Evolutionary conservation across 768 basidiomycete genomes (phyloP).

Genomic region (Tricholoma sp.): DNA sequence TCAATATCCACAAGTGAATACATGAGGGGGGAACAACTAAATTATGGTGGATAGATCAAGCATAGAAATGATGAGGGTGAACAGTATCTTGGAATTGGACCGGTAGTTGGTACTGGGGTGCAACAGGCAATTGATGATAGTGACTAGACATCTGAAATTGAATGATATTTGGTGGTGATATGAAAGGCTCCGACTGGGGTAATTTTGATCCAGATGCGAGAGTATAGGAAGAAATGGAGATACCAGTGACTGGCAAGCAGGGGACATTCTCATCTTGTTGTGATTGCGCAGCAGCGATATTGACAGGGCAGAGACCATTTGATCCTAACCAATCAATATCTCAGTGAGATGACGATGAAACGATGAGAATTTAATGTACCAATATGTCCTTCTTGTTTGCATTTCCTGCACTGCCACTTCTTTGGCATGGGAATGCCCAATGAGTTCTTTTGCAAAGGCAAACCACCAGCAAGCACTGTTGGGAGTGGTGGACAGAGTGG

Average conservation of each 20-base stretch:
- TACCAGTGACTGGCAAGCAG: too few relatives aligned
- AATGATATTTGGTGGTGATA: not conserved
- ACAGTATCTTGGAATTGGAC: not conserved
- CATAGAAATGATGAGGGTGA: not conserved
- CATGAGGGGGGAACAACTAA: too few relatives aligned
- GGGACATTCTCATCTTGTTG: too few relatives aligned
- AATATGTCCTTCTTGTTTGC: not conserved
- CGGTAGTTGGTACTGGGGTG: not conserved
- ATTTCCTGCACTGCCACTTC: not conserved
- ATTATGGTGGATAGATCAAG: not conserved
- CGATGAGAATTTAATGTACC: not conserved
- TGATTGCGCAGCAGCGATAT: not conserved
- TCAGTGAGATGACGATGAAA: not conserved
- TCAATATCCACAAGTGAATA: too few relatives aligned
- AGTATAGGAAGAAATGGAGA: too few relatives aligned
- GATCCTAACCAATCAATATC: not conserved
- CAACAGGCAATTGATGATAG: not conserved
- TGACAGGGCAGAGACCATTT: not conserved
- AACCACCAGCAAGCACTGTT: not conserved
- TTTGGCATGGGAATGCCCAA: not conserved
- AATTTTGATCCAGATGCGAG: too few relatives aligned
- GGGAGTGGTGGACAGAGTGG: not conserved
- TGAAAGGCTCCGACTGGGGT: too few relatives aligned
- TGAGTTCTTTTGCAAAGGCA: not conserved
- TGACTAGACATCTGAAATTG: not conserved